Conservation (phyloP, 768 basidiomycete genomes). For the Hygrophorus russula region DNA sequence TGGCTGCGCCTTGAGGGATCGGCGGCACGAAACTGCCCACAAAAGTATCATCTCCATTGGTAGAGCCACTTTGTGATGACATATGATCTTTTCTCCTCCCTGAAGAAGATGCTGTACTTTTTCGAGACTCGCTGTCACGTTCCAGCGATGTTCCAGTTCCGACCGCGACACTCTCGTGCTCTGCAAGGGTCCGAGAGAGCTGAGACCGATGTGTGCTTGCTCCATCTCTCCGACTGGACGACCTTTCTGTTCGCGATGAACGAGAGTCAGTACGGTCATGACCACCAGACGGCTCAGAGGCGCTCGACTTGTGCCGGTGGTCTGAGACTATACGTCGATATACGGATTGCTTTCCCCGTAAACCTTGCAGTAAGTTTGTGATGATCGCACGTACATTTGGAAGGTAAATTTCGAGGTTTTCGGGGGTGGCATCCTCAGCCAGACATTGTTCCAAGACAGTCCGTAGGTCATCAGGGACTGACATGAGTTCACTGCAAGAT, state of each 20-base stretch:
- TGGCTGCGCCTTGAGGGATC: not conserved
- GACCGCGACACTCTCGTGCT: conserved; percentile 28
- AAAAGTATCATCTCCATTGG: conserved; percentile 29
- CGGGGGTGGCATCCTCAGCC: conserved; percentile 77
- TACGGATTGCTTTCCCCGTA: conserved; percentile 84
- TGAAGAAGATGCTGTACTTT: conserved; percentile 29
- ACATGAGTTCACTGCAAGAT: conserved; percentile 63
- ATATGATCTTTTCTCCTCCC: conserved; percentile 22
- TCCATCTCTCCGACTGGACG: conserved; percentile 29
- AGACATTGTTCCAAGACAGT: conserved; percentile 83
- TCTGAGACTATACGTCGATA: conserved; percentile 72
- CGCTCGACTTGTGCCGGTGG: conserved; percentile 31
- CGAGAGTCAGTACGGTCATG: conserved; percentile 50
- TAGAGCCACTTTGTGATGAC: conserved; percentile 10
- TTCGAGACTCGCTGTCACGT: conserved; percentile 13
- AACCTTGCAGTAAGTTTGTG: conserved; percentile 82
- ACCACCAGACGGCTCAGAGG: conserved; percentile 24
- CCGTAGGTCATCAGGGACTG: conserved; percentile 84
- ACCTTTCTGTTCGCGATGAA: conserved; percentile 36
- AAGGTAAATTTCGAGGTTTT: conserved; percentile 81
- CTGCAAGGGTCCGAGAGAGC: conserved; percentile 28
- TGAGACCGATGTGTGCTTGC: conserved; percentile 37
- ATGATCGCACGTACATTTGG: conserved; percentile 89
- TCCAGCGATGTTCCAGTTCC: conserved; percentile 22
- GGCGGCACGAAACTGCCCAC: conserved; percentile 37